phyloP scores from a whole-genome alignment of 2,329 filamentous ascomycete species.

The Chaetothyriales sp. region DNA sequence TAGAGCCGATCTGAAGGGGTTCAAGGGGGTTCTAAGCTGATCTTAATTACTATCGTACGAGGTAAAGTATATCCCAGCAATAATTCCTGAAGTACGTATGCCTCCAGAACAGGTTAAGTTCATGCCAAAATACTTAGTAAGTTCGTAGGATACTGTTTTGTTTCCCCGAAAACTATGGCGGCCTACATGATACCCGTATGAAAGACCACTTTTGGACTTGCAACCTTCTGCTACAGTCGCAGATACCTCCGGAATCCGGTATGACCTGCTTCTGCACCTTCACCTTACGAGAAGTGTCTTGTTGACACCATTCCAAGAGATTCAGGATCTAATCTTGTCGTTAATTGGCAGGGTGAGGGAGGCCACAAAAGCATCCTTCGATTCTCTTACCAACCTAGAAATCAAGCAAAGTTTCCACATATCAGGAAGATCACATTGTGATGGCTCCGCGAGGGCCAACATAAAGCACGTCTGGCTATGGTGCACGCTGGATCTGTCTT shows the following conservation, averaged over 20 bases:
- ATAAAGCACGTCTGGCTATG: constrained; percentile 44
- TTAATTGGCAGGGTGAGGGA: constrained; percentile 13
- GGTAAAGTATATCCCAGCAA: no score
- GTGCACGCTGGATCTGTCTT: constrained; percentile 41
- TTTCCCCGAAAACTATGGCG: no score
- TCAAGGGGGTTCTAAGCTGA: no score
- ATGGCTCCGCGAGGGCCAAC: constrained; percentile 40
- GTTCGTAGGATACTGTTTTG: no score
- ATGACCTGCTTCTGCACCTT: constrained; percentile 42
- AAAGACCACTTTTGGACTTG: no score
- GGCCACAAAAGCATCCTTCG: constrained; percentile 12
- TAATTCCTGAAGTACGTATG: no score
- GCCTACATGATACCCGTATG: no score
- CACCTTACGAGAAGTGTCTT: constrained; percentile 42
- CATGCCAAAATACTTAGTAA: no score
- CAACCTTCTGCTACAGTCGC: no score
- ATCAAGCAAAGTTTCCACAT: constrained; percentile 12
- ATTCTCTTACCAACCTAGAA: constrained; percentile 14
- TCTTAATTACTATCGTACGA: no score
- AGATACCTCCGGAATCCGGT: constrained; percentile 37
- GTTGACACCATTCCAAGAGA: constrained; percentile 35
- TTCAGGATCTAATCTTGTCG: constrained; percentile 24
- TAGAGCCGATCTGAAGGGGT: no score
- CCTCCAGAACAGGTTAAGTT: no score
- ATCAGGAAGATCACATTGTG: constrained; percentile 28